Conservation (phyloP, 1,284 basidiomycete species). For the Anthracocystis walkeri region DNA sequence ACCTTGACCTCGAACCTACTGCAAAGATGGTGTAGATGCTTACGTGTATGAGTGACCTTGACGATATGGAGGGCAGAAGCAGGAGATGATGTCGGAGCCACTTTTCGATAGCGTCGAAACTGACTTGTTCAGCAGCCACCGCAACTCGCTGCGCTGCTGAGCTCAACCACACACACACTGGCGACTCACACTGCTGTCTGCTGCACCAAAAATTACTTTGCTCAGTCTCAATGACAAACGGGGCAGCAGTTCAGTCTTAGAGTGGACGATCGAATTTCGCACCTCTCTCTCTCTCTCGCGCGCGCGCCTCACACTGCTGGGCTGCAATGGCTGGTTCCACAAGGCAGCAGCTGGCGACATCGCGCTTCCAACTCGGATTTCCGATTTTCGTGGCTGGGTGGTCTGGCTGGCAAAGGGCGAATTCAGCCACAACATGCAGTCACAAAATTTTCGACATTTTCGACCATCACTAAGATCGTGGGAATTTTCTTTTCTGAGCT, state of each 20-base stretch:
- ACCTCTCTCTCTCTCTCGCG: slow-evolving; percentile 2
- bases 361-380: neutral
- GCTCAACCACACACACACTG: neutral
- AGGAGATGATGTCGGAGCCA: slow-evolving; percentile 21
- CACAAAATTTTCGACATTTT: neutral
- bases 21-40: slow-evolving; percentile 34
- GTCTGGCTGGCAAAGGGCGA: neutral
- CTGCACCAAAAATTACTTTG: slow-evolving; percentile 4
- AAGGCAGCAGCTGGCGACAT: slow-evolving; percentile 15
- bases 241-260: slow-evolving; percentile 2
- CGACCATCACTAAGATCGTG: slow-evolving; percentile 3
- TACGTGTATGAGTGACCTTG: slow-evolving; percentile 53
- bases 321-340: neutral
- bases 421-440: neutral
- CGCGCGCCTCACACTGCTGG: neutral
- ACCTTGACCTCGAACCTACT: neutral
- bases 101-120: slow-evolving; percentile 32
- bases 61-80: slow-evolving; percentile 51
- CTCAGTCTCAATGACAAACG: neutral
- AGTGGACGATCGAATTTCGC: neutral
- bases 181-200: slow-evolving; percentile 1
- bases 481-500: slow-evolving; percentile 2
- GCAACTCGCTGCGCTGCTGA: neutral
- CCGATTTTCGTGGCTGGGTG: neutral
- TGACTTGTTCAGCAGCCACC: neutral